Evolutionary conservation across 148 eudicot species (phyloP).

Genomic region (Rhododendron molle): DNA sequence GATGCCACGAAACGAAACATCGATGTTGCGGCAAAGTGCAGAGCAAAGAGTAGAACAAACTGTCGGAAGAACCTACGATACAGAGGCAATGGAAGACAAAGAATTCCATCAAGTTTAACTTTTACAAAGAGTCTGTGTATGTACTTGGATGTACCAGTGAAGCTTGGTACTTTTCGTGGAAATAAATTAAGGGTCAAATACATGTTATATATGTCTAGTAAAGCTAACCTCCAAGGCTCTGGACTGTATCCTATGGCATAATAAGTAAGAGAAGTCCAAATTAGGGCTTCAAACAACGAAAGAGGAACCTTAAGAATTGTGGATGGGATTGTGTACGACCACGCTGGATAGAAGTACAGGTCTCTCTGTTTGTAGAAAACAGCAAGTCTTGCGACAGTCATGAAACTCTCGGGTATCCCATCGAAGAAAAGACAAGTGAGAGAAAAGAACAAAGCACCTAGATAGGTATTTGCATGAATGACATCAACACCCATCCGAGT

Average conservation of each 20-base stretch:
- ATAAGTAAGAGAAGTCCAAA: slow-evolving; percentile 74
- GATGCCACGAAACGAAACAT: slow-evolving; percentile 72
- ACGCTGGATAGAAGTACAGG: slow-evolving; percentile 69
- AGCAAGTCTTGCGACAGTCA: slow-evolving; percentile 66
- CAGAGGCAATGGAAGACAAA: neutral
- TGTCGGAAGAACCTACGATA: slow-evolving; percentile 65
- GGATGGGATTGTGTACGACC: slow-evolving; percentile 85
- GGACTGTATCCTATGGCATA: slow-evolving; percentile 75
- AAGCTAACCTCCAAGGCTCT: slow-evolving; percentile 63
- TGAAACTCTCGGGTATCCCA: slow-evolving; percentile 58
- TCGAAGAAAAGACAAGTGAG: slow-evolving; percentile 51
- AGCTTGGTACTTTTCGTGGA: neutral
- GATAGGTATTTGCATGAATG: slow-evolving; percentile 54
- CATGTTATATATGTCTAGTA: neutral
- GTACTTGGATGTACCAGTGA: neutral
- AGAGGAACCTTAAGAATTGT: slow-evolving; percentile 66
- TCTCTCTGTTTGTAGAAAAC: slow-evolving; percentile 84
- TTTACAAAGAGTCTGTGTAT: neutral
- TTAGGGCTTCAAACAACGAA: slow-evolving; percentile 44
- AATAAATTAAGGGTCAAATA: neutral
- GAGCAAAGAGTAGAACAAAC: slow-evolving; percentile 39
- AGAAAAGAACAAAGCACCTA: slow-evolving; percentile 67
- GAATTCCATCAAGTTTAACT: neutral
- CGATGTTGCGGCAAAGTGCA: slow-evolving; percentile 57
- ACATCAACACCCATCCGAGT: slow-evolving; percentile 55